Evolutionary conservation across 257 asterid species (phyloP).

Genomic region (Forsythia viridissima): DNA sequence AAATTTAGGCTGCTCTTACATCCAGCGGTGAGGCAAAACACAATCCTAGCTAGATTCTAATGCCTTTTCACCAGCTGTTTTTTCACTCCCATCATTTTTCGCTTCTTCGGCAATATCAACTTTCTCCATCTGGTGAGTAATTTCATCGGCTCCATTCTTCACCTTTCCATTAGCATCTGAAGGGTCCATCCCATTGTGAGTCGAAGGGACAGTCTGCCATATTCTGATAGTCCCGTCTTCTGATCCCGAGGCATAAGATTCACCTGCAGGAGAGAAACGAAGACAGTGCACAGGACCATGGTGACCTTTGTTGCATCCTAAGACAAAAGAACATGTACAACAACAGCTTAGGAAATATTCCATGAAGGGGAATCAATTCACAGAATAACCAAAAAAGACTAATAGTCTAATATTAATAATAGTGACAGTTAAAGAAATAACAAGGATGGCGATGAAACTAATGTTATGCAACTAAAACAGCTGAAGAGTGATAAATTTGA

Average conservation of each 20-base stretch:
- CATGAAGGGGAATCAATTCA: not conserved
- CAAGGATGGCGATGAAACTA: not conserved
- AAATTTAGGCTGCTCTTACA: not conserved
- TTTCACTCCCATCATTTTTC: constrained; percentile 16
- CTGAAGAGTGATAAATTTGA: not conserved
- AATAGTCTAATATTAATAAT: not conserved
- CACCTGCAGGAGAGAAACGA: constrained; percentile 94
- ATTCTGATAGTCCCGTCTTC: constrained; percentile 95
- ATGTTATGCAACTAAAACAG: not conserved
- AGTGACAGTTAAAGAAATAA: too few relatives aligned
- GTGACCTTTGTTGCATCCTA: constrained; percentile 98
- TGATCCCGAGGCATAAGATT: constrained; percentile 90
- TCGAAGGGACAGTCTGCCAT: constrained; percentile 78
- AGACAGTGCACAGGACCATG: constrained; percentile 97
- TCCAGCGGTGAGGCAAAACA: not conserved
- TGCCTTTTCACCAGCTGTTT: constrained; percentile 25
- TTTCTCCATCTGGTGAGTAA: constrained; percentile 55
- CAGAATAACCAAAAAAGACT: not conserved
- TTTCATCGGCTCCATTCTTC: constrained; percentile 45
- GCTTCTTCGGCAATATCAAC: constrained; percentile 39
- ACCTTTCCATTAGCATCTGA: constrained; percentile 37
- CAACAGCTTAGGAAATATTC: not conserved
- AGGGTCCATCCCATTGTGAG: constrained; percentile 43
- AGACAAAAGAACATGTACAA: not conserved
- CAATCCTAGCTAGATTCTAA: constrained; percentile 23